Conservation (phyloP, 2,329 filamentous ascomycete species). For the Diaporthe sp. region DNA sequence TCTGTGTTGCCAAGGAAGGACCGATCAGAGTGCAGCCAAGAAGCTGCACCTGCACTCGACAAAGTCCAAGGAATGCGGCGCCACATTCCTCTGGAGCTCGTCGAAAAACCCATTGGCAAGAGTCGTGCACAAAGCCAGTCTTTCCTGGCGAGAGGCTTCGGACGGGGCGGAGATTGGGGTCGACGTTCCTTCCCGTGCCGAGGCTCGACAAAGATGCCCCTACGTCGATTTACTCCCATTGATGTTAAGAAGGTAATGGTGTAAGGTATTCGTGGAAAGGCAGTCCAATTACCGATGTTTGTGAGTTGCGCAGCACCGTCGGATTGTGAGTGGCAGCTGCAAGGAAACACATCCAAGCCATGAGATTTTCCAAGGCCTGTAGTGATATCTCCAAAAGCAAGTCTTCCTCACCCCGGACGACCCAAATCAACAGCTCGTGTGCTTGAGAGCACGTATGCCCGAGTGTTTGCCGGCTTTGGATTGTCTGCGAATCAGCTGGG, state of each 20-base stretch:
- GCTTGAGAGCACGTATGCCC: not conserved
- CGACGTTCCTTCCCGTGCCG: not conserved
- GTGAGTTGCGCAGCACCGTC: not conserved
- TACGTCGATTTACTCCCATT: not conserved
- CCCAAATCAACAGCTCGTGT: not conserved
- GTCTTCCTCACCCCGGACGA: not conserved
- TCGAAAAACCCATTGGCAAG: not conserved
- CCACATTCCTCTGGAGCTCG: slow-evolving; percentile 5
- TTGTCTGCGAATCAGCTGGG: not conserved
- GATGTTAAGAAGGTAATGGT: not conserved
- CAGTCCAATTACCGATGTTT: not conserved
- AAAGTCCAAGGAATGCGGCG: slow-evolving; percentile 9
- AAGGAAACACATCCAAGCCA: not conserved
- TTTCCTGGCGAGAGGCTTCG: not conserved
- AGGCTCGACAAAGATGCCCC: not conserved
- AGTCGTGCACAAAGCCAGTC: not conserved
- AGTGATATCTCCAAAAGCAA: not conserved
- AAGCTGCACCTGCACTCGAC: not conserved
- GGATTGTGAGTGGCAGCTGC: not conserved
- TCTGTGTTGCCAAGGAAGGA: slow-evolving; percentile 25
- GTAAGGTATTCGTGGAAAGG: slow-evolving; percentile 7
- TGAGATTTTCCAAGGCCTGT: not conserved
- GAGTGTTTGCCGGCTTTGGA: not conserved
- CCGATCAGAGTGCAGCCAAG: slow-evolving; percentile 9
- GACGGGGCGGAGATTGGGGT: not conserved